A percentile compares a stretch with the other conserved stretches of the same genome.
Conservation (phyloP, 805 yeast genomes). For the Candida pseudofarinosa region DNA sequence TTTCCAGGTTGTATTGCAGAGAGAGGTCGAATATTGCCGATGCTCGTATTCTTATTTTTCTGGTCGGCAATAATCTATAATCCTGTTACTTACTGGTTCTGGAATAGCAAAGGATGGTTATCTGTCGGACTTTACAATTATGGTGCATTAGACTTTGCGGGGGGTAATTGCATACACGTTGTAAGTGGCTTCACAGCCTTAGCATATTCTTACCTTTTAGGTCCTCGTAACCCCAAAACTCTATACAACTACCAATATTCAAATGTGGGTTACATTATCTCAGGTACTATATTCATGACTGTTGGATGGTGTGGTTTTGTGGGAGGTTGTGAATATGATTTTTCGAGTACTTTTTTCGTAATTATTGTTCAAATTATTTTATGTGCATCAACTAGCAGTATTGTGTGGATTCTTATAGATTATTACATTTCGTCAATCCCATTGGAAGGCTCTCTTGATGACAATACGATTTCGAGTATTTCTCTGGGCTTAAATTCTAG, state of each 20-base stretch:
- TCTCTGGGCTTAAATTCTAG: not conserved
- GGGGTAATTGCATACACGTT: constrained; percentile 42
- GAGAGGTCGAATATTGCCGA: constrained; percentile 39
- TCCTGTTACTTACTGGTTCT: constrained; percentile 44
- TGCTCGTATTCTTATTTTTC: constrained; percentile 34
- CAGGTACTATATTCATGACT: constrained; percentile 29
- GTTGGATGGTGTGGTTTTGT: constrained; percentile 43
- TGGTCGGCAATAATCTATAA: constrained; percentile 41
- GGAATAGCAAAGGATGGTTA: constrained; percentile 43
- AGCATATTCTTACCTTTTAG: constrained; percentile 40
- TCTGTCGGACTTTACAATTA: constrained; percentile 26
- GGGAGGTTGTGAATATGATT: constrained; percentile 41
- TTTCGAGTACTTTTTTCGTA: constrained; percentile 27
- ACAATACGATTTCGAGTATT: not conserved
- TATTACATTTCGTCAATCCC: constrained; percentile 38
- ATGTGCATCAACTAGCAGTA: constrained; percentile 31
- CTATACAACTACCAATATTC: constrained; percentile 34
- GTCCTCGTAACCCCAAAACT: constrained; percentile 38
- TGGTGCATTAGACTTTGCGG: constrained; percentile 44
- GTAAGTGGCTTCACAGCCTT: constrained; percentile 44
- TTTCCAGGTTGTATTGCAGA: constrained; percentile 44
- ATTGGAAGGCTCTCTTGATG: constrained; percentile 20
- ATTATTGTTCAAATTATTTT: constrained; percentile 31
- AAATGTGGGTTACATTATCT: constrained; percentile 27
- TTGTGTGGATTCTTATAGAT: constrained; percentile 36